phyloP scores from a whole-genome alignment of 202 grass and related monocot species.

The Musa balbisiana region DNA sequence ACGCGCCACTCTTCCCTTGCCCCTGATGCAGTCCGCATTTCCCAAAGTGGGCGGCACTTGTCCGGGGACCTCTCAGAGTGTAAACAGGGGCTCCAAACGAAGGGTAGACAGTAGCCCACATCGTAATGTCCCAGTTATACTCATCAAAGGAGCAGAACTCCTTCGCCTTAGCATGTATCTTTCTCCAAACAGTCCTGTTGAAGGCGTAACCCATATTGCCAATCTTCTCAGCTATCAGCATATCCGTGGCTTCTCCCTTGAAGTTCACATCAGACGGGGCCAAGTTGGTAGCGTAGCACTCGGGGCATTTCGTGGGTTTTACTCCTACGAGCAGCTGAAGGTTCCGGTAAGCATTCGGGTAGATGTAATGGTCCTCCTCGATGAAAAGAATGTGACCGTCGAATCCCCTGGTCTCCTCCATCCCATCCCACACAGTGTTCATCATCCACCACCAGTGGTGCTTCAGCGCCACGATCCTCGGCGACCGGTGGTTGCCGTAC shows the following conservation, averaged over 20 bases:
- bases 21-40: constrained; percentile 91
- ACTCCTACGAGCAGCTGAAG: constrained; percentile 53
- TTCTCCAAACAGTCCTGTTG: constrained; percentile 90
- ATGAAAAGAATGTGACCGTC: constrained; percentile 73
- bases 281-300: constrained; percentile 71
- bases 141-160: constrained; percentile 80
- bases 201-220: constrained; percentile 92
- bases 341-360: constrained; percentile 74
- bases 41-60: constrained; percentile 77
- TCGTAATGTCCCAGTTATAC: constrained; percentile 97
- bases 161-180: constrained; percentile 82
- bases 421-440: constrained; percentile 89
- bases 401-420: constrained; percentile 62
- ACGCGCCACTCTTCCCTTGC: constrained; percentile 49
- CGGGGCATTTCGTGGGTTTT: constrained; percentile 62
- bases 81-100: constrained; percentile 76
- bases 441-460: constrained; percentile 99
- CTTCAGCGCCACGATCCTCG: constrained; percentile 77
- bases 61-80: constrained; percentile 61
- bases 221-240: constrained; percentile 80
- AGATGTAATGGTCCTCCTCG: constrained; percentile 90
- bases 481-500: constrained; percentile 74
- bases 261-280: constrained; percentile 69
- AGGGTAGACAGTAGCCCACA: constrained; percentile 88
- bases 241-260: constrained; percentile 66